Base-by-base conservation (phyloP, 495 filamentous ascomycete genomes). In the Daldinia bambusicola region DNA sequence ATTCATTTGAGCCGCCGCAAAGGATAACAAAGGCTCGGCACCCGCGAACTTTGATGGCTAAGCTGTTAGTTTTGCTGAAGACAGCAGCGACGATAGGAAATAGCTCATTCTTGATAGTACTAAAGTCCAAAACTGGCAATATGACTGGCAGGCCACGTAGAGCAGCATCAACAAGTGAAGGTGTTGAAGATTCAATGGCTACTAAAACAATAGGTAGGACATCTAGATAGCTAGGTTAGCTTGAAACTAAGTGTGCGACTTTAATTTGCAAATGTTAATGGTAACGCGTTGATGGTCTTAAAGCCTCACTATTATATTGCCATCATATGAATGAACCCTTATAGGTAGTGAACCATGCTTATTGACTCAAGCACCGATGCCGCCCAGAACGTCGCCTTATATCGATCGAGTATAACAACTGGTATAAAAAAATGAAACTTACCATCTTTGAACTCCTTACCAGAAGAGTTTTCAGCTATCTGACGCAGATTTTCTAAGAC, bases 401-500 rank as follows among this genome's bases (percentile, higher is more conserved):
- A 20, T 22, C 16, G 43, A 18, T 6, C 43, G 16, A 48, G 16
- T 48, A 48, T 13, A 20, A 13, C 43, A 48, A 48, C 9, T 48
- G 18, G 12, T 48, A 48, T 14, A 4, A n/a, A 10, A 53, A 40
- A 40, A 0, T 18, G 61, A 37, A 20, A 52, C 89, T 72, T 76
- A 93, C 91, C 90, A 69, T 97, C 93, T 81, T 97, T 97, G 78
- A 98, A 98, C 65, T 98, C 95, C 71, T 92, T 92, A 0, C 93
- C 94, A 4, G 90, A 89, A 68, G 91, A 96, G 63, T 95, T 95
- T 5, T 88, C 87, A 4, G 91, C 87, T 60, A 96, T 89, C 2
- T 89, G 80, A 3, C 82, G 79, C 70, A 97, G 86, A 67, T 97
- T 93, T 66, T 98, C 93, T 2, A 99, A 82, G 2, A 98, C 79